A percentile compares a stretch with the other conserved stretches of the same genome.
These are phyloP conservation scores for Verticillium tricorpus DNA, from an alignment of 2,329 filamentous ascomycete genomes.

Conservation along the genomic window DNA sequence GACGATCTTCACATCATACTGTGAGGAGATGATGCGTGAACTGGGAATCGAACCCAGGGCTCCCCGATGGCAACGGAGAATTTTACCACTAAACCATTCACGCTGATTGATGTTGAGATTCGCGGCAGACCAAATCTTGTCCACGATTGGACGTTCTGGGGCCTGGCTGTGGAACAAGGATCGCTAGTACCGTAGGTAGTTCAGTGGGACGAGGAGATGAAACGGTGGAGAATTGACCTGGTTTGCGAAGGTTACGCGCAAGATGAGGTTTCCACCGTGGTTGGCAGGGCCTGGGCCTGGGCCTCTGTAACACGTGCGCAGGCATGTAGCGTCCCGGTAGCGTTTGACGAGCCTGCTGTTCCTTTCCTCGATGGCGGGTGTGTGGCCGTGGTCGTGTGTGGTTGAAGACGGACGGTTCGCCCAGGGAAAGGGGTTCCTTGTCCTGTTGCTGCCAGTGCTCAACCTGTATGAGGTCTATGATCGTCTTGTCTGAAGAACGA, in stretches of 20 bases:
- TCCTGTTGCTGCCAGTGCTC: background rate
- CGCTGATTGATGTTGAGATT: background rate
- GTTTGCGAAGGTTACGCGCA: background rate
- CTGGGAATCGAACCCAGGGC: slow-evolving; percentile 4
- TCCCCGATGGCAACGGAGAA: slow-evolving; percentile 5
- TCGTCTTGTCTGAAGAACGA: background rate
- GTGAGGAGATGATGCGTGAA: too few relatives aligned
- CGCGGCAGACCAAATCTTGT: background rate
- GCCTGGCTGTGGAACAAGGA: too few relatives aligned
- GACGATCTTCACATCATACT: too few relatives aligned
- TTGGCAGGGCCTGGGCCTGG: background rate
- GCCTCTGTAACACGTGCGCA: background rate
- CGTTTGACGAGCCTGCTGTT: background rate
- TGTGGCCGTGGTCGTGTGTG: background rate
- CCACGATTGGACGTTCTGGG: too few relatives aligned
- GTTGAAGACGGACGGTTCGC: background rate
- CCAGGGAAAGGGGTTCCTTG: too few relatives aligned
- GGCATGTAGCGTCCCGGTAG: background rate
- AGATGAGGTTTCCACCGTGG: background rate
- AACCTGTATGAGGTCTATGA: background rate
- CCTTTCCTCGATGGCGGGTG: background rate
- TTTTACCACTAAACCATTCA: slow-evolving; percentile 6
- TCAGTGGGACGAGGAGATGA: background rate
- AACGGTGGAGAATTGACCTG: background rate
- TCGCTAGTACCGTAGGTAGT: background rate